Base-by-base conservation (phyloP, 1,284 basidiomycete species). In the Marasmius fiardii region DNA sequence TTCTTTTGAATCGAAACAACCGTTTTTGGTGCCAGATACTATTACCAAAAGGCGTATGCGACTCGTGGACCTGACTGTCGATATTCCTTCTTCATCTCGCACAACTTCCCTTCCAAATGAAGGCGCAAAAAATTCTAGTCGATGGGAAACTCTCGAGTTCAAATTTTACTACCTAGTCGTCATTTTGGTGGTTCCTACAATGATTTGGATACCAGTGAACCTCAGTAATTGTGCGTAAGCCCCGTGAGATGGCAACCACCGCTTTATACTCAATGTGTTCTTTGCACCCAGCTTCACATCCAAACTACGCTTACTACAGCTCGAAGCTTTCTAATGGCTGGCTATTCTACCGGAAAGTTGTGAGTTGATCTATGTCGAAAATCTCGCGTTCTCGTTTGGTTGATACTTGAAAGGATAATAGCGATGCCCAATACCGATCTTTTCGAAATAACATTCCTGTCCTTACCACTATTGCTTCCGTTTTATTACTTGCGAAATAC, bases 91-190 rank as follows among this genome's bases (percentile, higher is more conserved):
- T 18, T 70, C 76, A 0, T 71, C 43, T 68, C 74, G 1, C 67
- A 66, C 54, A 70, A 43, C 48, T 43, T 68, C 53, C 23, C 59
- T 45, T 16, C 57, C 56, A 58, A 64, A 64, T 59, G 50, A 57
- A 58, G 56, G 54, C 21, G 67, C 33, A 23, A 48, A 64, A 44
- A 69, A 71, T 5, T 74, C 73, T 2, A 61, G 84, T 26, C 70
- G 90, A 73, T 98, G 95, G 96, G 73, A 71, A 47, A 91, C 93
- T 0, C 70, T 74, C 16, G 96, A 98, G 70, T 98, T 97, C 74
- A 75, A 82, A 58, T 65, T 90, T 52, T 98, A 98, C 73, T 85
- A 79, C 58, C 59, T 86, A 24, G 75, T 87, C 1, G 84, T 88
- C 37, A 67, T 74, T 14, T 52, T 90, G 21, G 85, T 81, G 12